Evolutionary conservation across 1,284 basidiomycete genomes (phyloP).

Genomic region (Anthracocystis setariae): DNA sequence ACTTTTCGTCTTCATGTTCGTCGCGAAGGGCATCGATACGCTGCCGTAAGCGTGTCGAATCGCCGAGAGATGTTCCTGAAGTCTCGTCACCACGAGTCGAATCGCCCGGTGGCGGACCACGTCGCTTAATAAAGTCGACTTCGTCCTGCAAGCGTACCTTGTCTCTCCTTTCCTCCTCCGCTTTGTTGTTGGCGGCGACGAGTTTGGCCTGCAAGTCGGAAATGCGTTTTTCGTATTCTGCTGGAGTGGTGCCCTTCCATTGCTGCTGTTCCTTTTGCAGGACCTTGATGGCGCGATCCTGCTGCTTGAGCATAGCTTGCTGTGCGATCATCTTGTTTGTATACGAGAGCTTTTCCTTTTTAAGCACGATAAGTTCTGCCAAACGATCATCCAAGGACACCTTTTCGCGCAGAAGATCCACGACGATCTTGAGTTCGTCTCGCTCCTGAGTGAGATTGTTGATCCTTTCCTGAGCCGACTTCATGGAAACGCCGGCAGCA

Average conservation of each 20-base stretch:
- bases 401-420: slow-evolving; percentile 64
- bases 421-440: slow-evolving; percentile 66
- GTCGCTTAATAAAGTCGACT: slow-evolving; percentile 50
- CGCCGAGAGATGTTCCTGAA: slow-evolving; percentile 27
- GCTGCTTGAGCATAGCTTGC: slow-evolving; percentile 60
- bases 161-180: slow-evolving; percentile 41
- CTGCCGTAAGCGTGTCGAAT: slow-evolving; percentile 43
- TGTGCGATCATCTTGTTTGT: slow-evolving; percentile 61
- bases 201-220: slow-evolving; percentile 43
- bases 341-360: slow-evolving; percentile 61
- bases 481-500: slow-evolving; percentile 61
- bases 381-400: slow-evolving; percentile 59
- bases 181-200: slow-evolving; percentile 38
- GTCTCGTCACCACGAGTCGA: slow-evolving; percentile 33
- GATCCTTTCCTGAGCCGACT: slow-evolving; percentile 62
- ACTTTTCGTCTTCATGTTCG: slow-evolving; percentile 55
- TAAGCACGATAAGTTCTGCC: slow-evolving; percentile 59
- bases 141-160: slow-evolving; percentile 49
- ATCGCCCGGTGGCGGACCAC: slow-evolving; percentile 37
- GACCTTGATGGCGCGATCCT: slow-evolving; percentile 62
- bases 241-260: slow-evolving; percentile 46
- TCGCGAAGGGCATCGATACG: slow-evolving; percentile 50
- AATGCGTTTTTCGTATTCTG: slow-evolving; percentile 38
- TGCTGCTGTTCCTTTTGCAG: slow-evolving; percentile 59
- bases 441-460: slow-evolving; percentile 63